A percentile compares a stretch with the other conserved stretches of the same genome.
Conservation (phyloP, 2,329 filamentous ascomycete species). For the Fusarium sp. region DNA sequence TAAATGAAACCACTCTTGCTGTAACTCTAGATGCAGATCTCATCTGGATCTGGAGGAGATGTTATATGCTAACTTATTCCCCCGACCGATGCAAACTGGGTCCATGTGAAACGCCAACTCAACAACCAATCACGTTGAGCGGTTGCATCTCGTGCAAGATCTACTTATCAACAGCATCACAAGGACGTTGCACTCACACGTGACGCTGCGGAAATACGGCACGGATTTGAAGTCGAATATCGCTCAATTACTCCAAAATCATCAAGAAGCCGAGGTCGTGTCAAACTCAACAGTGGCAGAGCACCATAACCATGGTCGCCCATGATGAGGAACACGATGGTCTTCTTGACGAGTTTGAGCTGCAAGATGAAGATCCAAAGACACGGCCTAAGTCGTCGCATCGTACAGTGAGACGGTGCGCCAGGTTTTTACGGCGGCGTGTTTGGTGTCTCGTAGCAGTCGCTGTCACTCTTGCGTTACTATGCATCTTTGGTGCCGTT, state of each 20-base stretch:
- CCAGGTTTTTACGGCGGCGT: background rate
- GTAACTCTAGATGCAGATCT: background rate
- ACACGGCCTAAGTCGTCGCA: background rate
- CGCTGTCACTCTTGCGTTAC: background rate
- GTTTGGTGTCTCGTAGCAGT: background rate
- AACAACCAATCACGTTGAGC: background rate
- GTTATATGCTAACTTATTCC: background rate
- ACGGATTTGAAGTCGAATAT: background rate
- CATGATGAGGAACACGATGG: background rate
- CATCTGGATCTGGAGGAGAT: slow-evolving; percentile 52
- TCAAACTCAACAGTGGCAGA: background rate
- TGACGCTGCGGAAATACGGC: background rate
- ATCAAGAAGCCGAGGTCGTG: background rate
- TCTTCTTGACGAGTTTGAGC: background rate
- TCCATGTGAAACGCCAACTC: slow-evolving; percentile 54
- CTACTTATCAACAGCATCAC: background rate
- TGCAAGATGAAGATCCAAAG: background rate
- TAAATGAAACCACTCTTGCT: background rate
- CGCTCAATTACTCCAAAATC: background rate
- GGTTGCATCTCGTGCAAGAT: background rate
- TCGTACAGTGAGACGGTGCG: background rate
- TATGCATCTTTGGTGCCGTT: background rate
- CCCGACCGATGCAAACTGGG: slow-evolving; percentile 60
- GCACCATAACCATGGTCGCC: background rate
- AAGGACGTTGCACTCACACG: background rate